Evolutionary conservation across 1,284 basidiomycete genomes (phyloP).

Genomic region (Melampsora americana): DNA sequence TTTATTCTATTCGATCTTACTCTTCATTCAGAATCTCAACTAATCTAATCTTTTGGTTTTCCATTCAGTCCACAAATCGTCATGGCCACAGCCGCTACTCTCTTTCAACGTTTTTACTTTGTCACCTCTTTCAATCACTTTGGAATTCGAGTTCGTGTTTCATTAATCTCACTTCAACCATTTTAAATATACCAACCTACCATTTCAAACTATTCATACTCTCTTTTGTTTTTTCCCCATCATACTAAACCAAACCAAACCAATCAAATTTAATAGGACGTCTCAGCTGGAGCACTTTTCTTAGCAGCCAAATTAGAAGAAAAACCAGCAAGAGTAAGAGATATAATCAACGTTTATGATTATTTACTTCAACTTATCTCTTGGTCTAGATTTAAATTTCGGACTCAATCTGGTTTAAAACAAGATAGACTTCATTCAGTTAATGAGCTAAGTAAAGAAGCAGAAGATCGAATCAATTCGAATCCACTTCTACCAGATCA

Average conservation of each 20-base stretch:
- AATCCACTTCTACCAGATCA: slow-evolving; percentile 36
- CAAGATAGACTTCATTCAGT: neutral
- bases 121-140: slow-evolving; percentile 91
- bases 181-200: slow-evolving; percentile 1
- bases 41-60: too few relatives aligned
- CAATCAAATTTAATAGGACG: slow-evolving; percentile 62
- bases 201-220: slow-evolving; percentile 9
- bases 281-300: slow-evolving; percentile 87
- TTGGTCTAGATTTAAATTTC: neutral
- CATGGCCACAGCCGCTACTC: slow-evolving; percentile 89
- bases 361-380: slow-evolving; percentile 59
- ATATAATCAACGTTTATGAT: slow-evolving; percentile 91
- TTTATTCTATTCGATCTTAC: neutral
- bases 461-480: slow-evolving; percentile 23
- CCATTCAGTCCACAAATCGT: slow-evolving; percentile 87
- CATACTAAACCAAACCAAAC: neutral
- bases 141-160: slow-evolving; percentile 70
- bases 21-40: neutral
- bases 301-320: slow-evolving; percentile 95
- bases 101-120: slow-evolving; percentile 96
- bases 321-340: slow-evolving; percentile 81
- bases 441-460: slow-evolving; percentile 6
- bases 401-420: neutral
- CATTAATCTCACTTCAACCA: neutral
- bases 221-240: neutral